phyloP scores from a whole-genome alignment of 202 grass and related monocot species.

The Miscanthus sacchariflorus region DNA sequence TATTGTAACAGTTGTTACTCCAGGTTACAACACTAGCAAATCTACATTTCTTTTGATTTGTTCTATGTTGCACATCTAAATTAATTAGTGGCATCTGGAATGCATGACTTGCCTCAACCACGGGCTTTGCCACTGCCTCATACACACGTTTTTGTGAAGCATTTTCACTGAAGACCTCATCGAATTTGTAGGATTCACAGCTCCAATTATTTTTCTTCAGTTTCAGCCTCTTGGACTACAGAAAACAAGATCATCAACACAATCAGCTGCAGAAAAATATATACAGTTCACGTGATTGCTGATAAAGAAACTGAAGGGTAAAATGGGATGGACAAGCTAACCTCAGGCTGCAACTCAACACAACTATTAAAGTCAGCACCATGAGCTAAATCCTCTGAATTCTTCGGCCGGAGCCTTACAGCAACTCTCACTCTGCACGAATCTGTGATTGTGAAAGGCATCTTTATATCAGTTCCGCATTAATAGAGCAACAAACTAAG shows the following conservation, averaged over 20 bases:
- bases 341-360: constrained; percentile 95
- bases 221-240: constrained; percentile 84
- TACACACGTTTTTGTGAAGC: constrained; percentile 93
- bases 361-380: constrained; percentile 68
- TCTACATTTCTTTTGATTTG: neutral
- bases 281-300: neutral
- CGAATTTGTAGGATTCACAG: constrained; percentile 89
- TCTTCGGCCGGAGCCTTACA: constrained; percentile 85
- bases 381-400: constrained; percentile 61
- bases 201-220: constrained; percentile 96
- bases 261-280: constrained; percentile 16
- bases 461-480: neutral
- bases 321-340: constrained; percentile 39
- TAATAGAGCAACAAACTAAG: neutral
- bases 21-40: neutral
- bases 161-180: constrained; percentile 83
- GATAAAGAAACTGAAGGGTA: constrained; percentile 1
- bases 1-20: neutral
- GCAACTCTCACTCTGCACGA: constrained; percentile 86
- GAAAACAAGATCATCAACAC: neutral
- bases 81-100: constrained; percentile 1
- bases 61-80: neutral
- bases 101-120: constrained; percentile 82
- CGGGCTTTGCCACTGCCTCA: constrained; percentile 86
- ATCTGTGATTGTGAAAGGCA: constrained; percentile 49